These are phyloP conservation scores for Xylariomycetidae sp. DNA, from an alignment of 2,329 filamentous ascomycete genomes.

Conservation along the genomic window DNA sequence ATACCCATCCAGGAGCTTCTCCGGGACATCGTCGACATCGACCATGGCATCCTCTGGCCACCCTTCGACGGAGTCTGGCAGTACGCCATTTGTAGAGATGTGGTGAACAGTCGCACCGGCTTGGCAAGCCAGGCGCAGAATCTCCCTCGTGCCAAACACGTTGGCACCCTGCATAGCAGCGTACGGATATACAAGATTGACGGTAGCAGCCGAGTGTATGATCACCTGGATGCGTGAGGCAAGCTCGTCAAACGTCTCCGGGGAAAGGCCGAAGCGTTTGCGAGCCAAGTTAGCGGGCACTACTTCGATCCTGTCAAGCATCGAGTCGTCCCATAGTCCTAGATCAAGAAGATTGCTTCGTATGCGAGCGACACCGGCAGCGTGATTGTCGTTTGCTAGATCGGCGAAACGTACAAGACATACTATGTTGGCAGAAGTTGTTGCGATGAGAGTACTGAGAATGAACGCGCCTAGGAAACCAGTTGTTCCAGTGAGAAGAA, in stretches of 20 bases:
- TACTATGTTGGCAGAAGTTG: slow-evolving; percentile 63
- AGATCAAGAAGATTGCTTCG: slow-evolving; percentile 74
- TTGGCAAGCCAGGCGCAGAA: slow-evolving; percentile 64
- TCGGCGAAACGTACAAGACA: slow-evolving; percentile 72
- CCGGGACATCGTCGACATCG: slow-evolving; percentile 62
- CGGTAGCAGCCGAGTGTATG: slow-evolving; percentile 71
- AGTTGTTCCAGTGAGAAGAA: slow-evolving; percentile 70
- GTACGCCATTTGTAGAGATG: slow-evolving; percentile 74
- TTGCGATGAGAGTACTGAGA: slow-evolving; percentile 63
- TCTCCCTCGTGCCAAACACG: slow-evolving; percentile 72
- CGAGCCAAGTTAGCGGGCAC: slow-evolving; percentile 68
- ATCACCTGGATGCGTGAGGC: slow-evolving; percentile 66
- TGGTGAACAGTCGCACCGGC: slow-evolving; percentile 71
- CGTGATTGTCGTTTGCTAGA: slow-evolving; percentile 57
- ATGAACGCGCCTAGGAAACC: slow-evolving; percentile 74
- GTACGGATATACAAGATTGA: slow-evolving; percentile 79
- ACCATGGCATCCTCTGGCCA: slow-evolving; percentile 69
- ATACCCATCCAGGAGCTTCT: slow-evolving; percentile 67
- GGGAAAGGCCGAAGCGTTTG: slow-evolving; percentile 62
- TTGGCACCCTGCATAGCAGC: slow-evolving; percentile 71
- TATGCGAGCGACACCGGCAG: slow-evolving; percentile 66
- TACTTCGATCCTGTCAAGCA: slow-evolving; percentile 74
- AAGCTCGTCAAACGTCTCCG: slow-evolving; percentile 61
- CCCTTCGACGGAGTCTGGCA: slow-evolving; percentile 64
- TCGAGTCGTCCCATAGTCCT: slow-evolving; percentile 70